These are phyloP conservation scores for Talaromyces rugulosus DNA, from an alignment of 2,329 filamentous ascomycete genomes.

Conservation along the genomic window DNA sequence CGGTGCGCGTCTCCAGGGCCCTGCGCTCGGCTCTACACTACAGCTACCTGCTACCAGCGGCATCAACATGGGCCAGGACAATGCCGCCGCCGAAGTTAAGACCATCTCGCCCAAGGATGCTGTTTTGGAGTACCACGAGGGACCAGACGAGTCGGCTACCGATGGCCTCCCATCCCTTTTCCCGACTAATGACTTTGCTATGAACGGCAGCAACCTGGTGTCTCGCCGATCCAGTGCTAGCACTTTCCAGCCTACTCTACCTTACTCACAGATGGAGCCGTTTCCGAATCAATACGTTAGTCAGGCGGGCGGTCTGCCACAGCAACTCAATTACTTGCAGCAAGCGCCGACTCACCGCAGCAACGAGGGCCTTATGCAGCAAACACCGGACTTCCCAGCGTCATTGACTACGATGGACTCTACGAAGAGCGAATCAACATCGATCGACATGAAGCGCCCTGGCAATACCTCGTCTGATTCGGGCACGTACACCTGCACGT, in stretches of 20 bases:
- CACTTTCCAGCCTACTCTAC: conserved; percentile 31
- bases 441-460: conserved; percentile 49
- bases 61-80: conserved; percentile 26
- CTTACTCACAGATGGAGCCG: conserved; percentile 39
- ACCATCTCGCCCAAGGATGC: conserved; percentile 96
- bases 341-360: conserved; percentile 21
- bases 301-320: conserved; percentile 45
- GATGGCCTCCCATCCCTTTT: conserved; percentile 58
- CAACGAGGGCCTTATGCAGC: conserved; percentile 31
- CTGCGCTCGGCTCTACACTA: conserved; percentile 37
- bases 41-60: conserved; percentile 25
- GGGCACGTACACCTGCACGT: conserved; percentile 94
- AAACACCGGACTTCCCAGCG: conserved; percentile 55
- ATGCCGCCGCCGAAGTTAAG: conserved; percentile 53
- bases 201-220: conserved; percentile 30
- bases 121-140: conserved; percentile 75
- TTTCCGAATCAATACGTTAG: conserved; percentile 38
- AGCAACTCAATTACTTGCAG: conserved; percentile 42
- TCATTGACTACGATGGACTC: conserved; percentile 45
- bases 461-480: conserved; percentile 65
- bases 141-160: conserved; percentile 64
- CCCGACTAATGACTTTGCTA: conserved; percentile 56
- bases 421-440: conserved; percentile 22
- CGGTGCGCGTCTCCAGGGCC: conserved; percentile 27
- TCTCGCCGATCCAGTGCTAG: conserved; percentile 34